Evolutionary conservation across 345 rosid genomes (phyloP), one percentile per base, ranked within the genome.

Genomic region (Camelina neglecta): DNA sequence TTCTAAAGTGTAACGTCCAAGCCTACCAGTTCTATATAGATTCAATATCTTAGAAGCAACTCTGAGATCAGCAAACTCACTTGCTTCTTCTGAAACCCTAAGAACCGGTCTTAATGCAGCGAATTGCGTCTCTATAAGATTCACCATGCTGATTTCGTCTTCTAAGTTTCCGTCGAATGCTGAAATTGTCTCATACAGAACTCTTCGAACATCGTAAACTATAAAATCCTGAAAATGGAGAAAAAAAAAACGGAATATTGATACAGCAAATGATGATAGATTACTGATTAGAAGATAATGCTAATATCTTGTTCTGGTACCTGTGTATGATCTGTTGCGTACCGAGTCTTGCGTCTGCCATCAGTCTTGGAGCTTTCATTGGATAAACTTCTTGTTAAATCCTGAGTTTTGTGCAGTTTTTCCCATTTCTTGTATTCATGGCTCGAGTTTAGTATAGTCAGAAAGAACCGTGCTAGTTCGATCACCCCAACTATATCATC

Each of bases 21-120:
- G 88, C 81, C 96, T 85, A 63, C 94, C 97, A n/a, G 90, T 90
- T 20, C 91, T 90, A 64, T 75, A 90, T n/a, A 92, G 73, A 83
- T 89, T 87, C 56, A 90, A 76, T 69, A 92, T 59, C 85, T 87
- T 92, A 16, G 73, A 60, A 53, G 88, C 89, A 67, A 88, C 89
- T 69, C 66, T 85, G 36, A 54, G 10, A 16, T 62, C 33, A 62
- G 61, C 80, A 31, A 81, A 84, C 65, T 75, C 84, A 16, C 78
- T 82, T 42, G 74, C 65, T 18, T 84, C 89, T 53, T 1, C 64
- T 3, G 85, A 63, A 39, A 88, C 57, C 55, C 76, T 73, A 54
- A 88, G 83, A 36, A 83, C 83, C 55, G 74, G 76, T 57, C 56
- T 79, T 51, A 89, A 83, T 1, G 85, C 75, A 20, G 48, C 24